Evolutionary conservation across 371 early-diverging fungal genomes (phyloP).

Genomic region (Capniomyces stellatus): DNA sequence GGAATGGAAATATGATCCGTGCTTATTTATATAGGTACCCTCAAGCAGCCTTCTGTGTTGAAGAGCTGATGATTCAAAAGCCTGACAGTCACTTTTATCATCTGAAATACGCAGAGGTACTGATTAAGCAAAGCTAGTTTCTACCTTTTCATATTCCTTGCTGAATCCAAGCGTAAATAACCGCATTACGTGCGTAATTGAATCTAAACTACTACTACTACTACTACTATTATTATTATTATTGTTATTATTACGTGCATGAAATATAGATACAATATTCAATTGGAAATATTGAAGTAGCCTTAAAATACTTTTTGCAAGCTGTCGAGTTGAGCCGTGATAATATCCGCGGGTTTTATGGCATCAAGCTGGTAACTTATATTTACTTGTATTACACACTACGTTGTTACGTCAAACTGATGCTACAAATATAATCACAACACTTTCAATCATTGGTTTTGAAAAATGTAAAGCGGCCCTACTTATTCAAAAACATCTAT

Average conservation of each 20-base stretch:
- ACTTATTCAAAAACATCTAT: no score
- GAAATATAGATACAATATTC: conserved; percentile 35
- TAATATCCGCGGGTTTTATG: conserved; percentile 56
- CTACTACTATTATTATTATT: no score
- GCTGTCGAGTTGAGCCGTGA: conserved; percentile 54
- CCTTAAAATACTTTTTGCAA: conserved; percentile 54
- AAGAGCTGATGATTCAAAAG: conserved; percentile 67
- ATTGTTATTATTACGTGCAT: not conserved
- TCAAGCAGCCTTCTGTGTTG: conserved; percentile 75
- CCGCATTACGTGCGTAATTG: no score
- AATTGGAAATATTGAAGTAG: conserved; percentile 32
- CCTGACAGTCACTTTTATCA: conserved; percentile 67
- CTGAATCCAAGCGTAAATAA: no score
- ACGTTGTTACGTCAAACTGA: no score
- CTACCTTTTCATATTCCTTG: not conserved
- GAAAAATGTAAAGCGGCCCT: no score
- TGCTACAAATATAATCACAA: no score
- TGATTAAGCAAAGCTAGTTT: not conserved
- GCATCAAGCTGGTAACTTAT: conserved; percentile 37
- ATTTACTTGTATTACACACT: no score
- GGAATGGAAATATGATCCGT: not conserved
- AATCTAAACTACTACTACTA: no score
- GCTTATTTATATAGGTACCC: conserved; percentile 23
- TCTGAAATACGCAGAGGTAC: conserved; percentile 66
- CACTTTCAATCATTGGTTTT: no score